These are phyloP conservation scores for Biscogniauxia marginata DNA, from an alignment of 2,329 filamentous ascomycete species.

Conservation along the genomic window DNA sequence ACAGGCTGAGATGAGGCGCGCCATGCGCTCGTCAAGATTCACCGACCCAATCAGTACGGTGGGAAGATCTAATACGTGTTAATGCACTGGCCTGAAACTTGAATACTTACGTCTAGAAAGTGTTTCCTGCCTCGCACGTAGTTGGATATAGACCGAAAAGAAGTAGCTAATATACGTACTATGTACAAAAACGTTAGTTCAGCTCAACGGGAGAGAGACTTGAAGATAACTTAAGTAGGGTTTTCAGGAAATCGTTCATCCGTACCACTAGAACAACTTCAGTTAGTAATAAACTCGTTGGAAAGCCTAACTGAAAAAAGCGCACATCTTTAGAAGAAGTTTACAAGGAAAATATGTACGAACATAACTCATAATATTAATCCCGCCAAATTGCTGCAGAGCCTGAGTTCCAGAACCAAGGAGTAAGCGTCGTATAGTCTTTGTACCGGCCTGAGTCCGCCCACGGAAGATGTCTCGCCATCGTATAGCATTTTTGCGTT, in stretches of 20 bases:
- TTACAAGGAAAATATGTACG: too few relatives aligned
- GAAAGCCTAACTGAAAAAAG: too few relatives aligned
- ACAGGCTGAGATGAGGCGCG: constrained; percentile 50
- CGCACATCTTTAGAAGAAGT: too few relatives aligned
- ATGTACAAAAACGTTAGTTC: too few relatives aligned
- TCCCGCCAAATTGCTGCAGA: constrained; percentile 33
- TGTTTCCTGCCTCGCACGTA: not conserved
- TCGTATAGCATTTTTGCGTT: constrained; percentile 23
- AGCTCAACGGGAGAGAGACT: too few relatives aligned
- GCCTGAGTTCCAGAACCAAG: constrained; percentile 26
- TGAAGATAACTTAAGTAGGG: too few relatives aligned
- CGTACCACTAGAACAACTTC: too few relatives aligned
- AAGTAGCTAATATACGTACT: constrained; percentile 7
- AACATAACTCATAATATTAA: constrained; percentile 17
- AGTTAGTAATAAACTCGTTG: too few relatives aligned
- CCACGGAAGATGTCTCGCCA: constrained; percentile 27
- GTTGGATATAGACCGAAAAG: not conserved
- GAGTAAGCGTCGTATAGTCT: constrained; percentile 24
- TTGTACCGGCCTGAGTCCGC: constrained; percentile 21
- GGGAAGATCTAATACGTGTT: constrained; percentile 36
- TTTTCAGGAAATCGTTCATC: too few relatives aligned
- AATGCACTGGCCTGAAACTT: not conserved
- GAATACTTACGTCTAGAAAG: not conserved
- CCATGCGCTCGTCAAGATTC: constrained; percentile 45
- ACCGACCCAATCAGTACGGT: constrained; percentile 52